Base-by-base conservation (phyloP, 2,329 filamentous ascomycete species). In the Penicillium nordicum region DNA sequence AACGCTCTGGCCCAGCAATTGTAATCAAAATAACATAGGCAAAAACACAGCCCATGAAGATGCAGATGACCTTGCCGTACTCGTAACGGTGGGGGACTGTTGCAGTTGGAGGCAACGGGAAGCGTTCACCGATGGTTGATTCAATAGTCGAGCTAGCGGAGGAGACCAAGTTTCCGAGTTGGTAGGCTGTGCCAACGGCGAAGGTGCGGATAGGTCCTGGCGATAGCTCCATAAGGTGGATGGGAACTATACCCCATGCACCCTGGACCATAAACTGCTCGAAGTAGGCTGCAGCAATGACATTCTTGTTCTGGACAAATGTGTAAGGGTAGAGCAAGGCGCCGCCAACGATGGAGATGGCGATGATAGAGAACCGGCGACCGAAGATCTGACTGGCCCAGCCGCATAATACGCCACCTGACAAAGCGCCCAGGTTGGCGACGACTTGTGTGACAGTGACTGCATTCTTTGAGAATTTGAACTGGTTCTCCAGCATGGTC, bases 1-100 rank as follows among this genome's bases (percentile, higher is more conserved):
- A 59, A 45, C 74, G 73, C 67, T 82, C 80, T 0, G 80, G 80
- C 1, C 80, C 80, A 4, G 79, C 60, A 27, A 78, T 68, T 25
- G 75, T 77, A 50, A 77, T 55, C 3, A 86, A 9, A 57, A 87
- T 84, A 5, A 81, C 76, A 68, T 86, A 87, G 2, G 76, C 82
- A 64, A 79, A 96, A 1, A 95, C 90, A 63, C 88, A 91, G 1
- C 82, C 92, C 88, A 96, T 92, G 75, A 96, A 96, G 68, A 95
- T 94, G 69, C 87, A 90, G 61, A 96, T 93, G 10, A 95, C 90
- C 64, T 87, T 87, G 38, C 90, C 90, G 64, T 95, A 95, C 57
- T 90, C 77, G 71, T 88, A 90, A 3, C 88, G 78, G 45, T 74
- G 72, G 32, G 75, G 71, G 0, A 76, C 80, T 1, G 74, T 69